Percentiles rank a stretch among this genome's conserved stretches.
These are phyloP conservation scores for Cochlearia excelsa DNA, from an alignment of 345 rosid genomes.

Conservation along the genomic window DNA sequence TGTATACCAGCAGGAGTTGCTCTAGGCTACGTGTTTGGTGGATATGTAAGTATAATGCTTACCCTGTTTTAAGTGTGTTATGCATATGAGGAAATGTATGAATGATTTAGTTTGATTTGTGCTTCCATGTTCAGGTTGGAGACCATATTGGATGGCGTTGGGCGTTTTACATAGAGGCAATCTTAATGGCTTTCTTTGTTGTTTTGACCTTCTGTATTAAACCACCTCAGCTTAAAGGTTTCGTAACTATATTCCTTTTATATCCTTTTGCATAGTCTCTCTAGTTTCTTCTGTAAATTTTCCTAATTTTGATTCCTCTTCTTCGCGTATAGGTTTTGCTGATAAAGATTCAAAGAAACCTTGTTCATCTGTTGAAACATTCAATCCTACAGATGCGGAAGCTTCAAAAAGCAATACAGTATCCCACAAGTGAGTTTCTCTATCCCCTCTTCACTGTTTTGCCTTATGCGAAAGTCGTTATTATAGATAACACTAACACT, in stretches of 20 bases:
- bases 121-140: constrained; percentile 59
- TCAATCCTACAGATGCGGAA: constrained; percentile 31
- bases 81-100: not conserved
- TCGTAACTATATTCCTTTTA: not conserved
- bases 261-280: not conserved
- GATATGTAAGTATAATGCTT: constrained; percentile 55
- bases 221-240: constrained; percentile 90
- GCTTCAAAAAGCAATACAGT: constrained; percentile 14
- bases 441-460: constrained; percentile 3
- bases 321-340: constrained; percentile 57
- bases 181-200: constrained; percentile 79
- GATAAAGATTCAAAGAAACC: constrained; percentile 52
- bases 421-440: constrained; percentile 23
- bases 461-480: too few relatives aligned
- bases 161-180: constrained; percentile 86
- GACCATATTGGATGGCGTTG: constrained; percentile 64
- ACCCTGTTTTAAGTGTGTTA: not conserved
- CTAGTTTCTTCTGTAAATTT: not conserved
- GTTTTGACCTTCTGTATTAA: constrained; percentile 67
- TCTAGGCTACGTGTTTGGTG: constrained; percentile 89
- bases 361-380: constrained; percentile 44
- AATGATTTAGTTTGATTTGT: not conserved
- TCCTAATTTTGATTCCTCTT: not conserved
- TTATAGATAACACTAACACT: constrained; percentile 1
- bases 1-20: constrained; percentile 94